Evolutionary conservation across 2,329 filamentous ascomycete species (phyloP), one percentile per base, ranked within the genome.

Genomic region (Claviceps pazoutovae): DNA sequence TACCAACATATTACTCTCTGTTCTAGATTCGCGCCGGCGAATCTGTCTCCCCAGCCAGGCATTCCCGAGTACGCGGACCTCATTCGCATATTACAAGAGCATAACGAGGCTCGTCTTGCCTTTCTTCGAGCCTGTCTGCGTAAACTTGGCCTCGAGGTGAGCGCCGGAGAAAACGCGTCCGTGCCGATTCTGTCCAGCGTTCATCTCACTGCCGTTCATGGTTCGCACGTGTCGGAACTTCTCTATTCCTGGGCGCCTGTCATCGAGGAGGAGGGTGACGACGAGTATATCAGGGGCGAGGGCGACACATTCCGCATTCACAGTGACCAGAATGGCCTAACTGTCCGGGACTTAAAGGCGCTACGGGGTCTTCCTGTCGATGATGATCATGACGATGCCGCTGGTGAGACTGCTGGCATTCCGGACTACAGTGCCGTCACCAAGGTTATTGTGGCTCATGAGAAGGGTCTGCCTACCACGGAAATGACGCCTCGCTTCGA

Each of bases 401-500:
- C 56, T 3, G 63, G 66, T 3, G 67, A 71, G 26, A 76, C 82
- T 5, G 14, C 21, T 53, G 80, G 79, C 58, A 81, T 87, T 56
- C 65, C 86, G 57, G 86, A 95, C 63, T 90, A 91, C 71, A 79
- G 80, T 58, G 74, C 79, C 42, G 69, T 91, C 30, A 69, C 82
- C 48, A 95, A 95, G 67, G 77, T 73, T 16, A 74, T 98, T 21
- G 72, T 90, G 5, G 72, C 85, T 0, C 87, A 96, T 59, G 81
- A 88, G 41, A 71, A 74, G 3, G 69, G 69, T 1, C 78, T 83
- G 56, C 90, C 91, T 0, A 74, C 80, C 5, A 73, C 74, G 3
- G 85, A 86, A 60, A 75, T 84, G 49, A 95, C 89, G 0, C 89
- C 90, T 0, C 83, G 83, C 59, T 97, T 97, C 69, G 86, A 94